Conservation (phyloP, 176 grass and related monocot genomes). For the Hsuehochloa calcarea region DNA sequence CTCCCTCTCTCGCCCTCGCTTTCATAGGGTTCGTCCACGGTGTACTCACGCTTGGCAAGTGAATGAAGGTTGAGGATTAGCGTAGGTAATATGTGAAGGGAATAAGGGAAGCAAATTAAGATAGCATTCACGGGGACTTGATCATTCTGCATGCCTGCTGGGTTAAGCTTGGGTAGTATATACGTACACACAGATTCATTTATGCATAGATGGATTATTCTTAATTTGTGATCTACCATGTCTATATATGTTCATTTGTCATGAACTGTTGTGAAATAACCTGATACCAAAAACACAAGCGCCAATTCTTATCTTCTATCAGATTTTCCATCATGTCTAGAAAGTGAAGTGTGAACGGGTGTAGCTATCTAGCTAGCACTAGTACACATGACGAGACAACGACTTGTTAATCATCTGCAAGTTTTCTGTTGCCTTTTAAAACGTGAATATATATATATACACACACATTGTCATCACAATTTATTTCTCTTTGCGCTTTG, state of each 20-base stretch:
- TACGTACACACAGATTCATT: background rate
- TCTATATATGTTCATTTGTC: background rate
- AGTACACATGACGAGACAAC: slow-evolving; percentile 3
- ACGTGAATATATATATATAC: background rate
- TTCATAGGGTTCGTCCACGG: too few species aligned
- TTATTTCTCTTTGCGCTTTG: too few species aligned
- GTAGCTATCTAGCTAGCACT: background rate
- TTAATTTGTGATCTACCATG: background rate
- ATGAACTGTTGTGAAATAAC: background rate
- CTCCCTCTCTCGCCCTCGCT: too few species aligned
- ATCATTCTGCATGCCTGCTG: background rate
- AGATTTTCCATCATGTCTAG: slow-evolving; percentile 9
- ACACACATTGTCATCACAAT: too few species aligned
- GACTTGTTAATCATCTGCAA: background rate
- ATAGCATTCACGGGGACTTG: background rate
- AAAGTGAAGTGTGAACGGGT: slow-evolving; percentile 41
- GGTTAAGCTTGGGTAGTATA: background rate
- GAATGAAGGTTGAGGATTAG: background rate
- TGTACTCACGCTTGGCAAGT: background rate
- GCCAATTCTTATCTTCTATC: background rate
- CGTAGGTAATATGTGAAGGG: background rate
- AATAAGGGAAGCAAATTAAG: background rate
- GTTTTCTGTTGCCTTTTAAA: background rate
- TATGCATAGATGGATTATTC: background rate
- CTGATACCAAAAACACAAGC: background rate